Base-by-base conservation (phyloP, 2,329 filamentous ascomycete genomes). In the Elsinoe australis region DNA sequence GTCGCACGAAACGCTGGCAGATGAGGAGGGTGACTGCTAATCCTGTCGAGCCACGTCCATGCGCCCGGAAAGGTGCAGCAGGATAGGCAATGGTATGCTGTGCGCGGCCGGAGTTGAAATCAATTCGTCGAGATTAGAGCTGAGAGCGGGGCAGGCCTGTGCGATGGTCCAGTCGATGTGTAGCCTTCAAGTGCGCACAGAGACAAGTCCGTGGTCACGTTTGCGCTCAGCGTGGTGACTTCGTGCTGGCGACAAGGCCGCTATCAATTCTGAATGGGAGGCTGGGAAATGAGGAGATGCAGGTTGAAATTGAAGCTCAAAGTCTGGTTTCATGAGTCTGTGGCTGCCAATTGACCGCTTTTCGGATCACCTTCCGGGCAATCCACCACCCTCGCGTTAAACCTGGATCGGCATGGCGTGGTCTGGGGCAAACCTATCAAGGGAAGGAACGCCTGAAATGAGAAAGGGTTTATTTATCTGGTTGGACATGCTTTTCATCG, bases 11-110 rank as follows among this genome's bases (percentile, higher is more conserved):
- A 29, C 26, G 39, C 26, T 44, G 39, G 39, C 39, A 17, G 24
- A 32, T 5, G 7, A 17, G 8, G 14, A 19, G 14, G 9, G 12
- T 14, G 39, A 26, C 39, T 31, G 26, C 26, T 31, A 44, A 32
- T 44, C 17, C 24, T 28, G 12, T 44, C 26, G 39, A 32, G 39
- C 39, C 39, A 44, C 39, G 39, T 44, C 26, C 39, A 44, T 44
- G 39, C 28, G 26, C 17, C 14, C 26, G 39, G 28, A 44, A 8
- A 15, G 18, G 14, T 44, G 26, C 39, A 44, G 39, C 18, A 3
- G 3, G 6, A n/a, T 17, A 5, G 17, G 26, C n/a, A n/a, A 15
- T 32, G 26, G 31, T 28, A 21, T 32, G 39, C 32, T 15, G 39
- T 24, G 28, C 39, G 15, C 29, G 26, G 26, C 4, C 28, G 26